Base-by-base conservation (phyloP, 345 rosid genomes). In the Eucalyptus melliodora region DNA sequence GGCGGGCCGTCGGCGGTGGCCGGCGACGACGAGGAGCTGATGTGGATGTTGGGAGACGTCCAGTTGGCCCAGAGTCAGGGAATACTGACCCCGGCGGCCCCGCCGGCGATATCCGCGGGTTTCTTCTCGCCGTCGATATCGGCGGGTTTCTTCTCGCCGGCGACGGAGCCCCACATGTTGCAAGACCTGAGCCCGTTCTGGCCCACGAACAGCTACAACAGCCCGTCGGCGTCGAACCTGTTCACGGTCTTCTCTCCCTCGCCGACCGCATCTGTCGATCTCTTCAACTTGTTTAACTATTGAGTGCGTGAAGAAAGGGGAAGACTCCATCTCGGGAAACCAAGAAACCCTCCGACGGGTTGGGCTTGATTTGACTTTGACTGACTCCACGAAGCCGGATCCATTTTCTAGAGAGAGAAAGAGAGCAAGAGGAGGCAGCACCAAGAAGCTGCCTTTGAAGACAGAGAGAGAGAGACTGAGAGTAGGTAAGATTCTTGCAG, bases 61-160 rank as follows among this genome's bases (percentile, higher is more conserved):
- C 93, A 88, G 55, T n/a, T 92, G 47, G 91, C 93, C 60, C 91
- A 91, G 87, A 51, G 89, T 30, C 98, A 96, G n/a, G 98, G 98
- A 89, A 95, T 97, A 60, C 91, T 97, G 88, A 96, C 98, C 30
- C 98, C 98, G 10, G 94, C 95, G n/a, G 89, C 90, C 91, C 56
- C 96, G 87, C 93, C 94, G 51, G 89, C 94, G 30, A 91, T 93
- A 30, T 90, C 92, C 5, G 77, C 96, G n/a, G 94, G 92, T 37
- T 89, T 94, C 51, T 96, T 97, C 92, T 93, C 97, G 13, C 96
- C 98, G 67, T n/a, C 94, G 30, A 91, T 93, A 30, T 90, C 92
- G 4, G 77, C 96, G n/a, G 94, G 92, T 37, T 89, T 94, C 51
- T 96, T 97, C 92, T 93, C 97, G 13, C 96, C 98, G 67, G 89